Percentiles rank a stretch among this genome's conserved stretches.
phyloP scores from a whole-genome alignment of 805 yeast species.

The Isabelozyma pseudorhagii region DNA sequence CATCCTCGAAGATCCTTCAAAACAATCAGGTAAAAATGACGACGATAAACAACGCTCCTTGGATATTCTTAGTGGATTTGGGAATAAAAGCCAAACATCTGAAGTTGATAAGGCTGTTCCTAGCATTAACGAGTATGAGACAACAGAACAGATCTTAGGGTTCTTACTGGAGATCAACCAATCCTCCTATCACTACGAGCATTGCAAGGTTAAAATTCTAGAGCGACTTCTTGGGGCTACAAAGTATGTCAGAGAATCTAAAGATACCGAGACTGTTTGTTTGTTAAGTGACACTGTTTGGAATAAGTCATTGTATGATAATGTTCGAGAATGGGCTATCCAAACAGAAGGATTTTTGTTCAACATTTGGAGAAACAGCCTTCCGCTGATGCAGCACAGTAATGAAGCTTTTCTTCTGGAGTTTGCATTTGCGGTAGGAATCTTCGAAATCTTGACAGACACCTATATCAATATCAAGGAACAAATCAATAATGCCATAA shows the following conservation, averaged over 20 bases:
- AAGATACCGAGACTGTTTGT: constrained; percentile 12
- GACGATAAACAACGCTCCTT: constrained; percentile 30
- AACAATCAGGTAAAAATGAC: constrained; percentile 9
- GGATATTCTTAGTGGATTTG: constrained; percentile 34
- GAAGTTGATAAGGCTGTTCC: constrained; percentile 7
- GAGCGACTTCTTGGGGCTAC: constrained; percentile 17
- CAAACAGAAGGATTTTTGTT: constrained; percentile 24
- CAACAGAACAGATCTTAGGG: constrained; percentile 7
- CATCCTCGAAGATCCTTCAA: constrained; percentile 6
- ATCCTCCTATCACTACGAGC: constrained; percentile 8
- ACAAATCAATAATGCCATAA: constrained; percentile 16
- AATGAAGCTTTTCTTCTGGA: constrained; percentile 1
- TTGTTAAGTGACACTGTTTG: constrained; percentile 36
- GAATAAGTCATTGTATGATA: constrained; percentile 31
- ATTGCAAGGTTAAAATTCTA: constrained; percentile 23
- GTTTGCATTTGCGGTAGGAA: constrained; percentile 29
- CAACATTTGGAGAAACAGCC: constrained; percentile 2
- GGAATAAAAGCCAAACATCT: constrained; percentile 9
- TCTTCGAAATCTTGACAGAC: constrained; percentile 48
- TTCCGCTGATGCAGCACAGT: neutral
- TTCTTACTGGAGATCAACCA: constrained; percentile 10
- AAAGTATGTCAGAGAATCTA: constrained; percentile 1
- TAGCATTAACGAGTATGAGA: constrained; percentile 8
- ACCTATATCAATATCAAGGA: constrained; percentile 29
- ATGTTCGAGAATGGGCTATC: constrained; percentile 32